Percentiles rank a stretch among this genome's conserved stretches.
These are phyloP conservation scores for Eremochloa ophiuroides DNA, from an alignment of 176 grass and related monocot genomes.

Conservation along the genomic window DNA sequence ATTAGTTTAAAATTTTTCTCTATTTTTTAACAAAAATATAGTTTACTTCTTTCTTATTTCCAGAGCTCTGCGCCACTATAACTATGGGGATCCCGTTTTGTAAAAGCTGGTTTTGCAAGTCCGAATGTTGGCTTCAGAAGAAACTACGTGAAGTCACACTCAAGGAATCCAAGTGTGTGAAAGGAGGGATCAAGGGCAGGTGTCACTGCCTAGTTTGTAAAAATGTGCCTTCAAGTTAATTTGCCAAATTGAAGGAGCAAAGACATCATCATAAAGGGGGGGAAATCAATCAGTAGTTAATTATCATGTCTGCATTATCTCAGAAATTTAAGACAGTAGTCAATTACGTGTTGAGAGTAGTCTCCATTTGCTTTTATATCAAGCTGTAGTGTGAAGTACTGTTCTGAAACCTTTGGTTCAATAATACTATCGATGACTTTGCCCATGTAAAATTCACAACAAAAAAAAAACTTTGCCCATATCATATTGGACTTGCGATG, in stretches of 20 bases:
- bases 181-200: conserved; percentile 13
- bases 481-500: neutral
- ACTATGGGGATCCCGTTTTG: neutral
- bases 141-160: neutral
- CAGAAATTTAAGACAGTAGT: too few relatives aligned
- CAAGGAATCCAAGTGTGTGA: neutral
- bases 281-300: neutral
- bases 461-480: too few relatives aligned
- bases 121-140: neutral
- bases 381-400: neutral
- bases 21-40: too few relatives aligned
- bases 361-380: too few relatives aligned
- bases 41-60: too few relatives aligned
- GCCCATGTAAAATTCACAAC: too few relatives aligned
- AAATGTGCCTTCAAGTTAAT: neutral
- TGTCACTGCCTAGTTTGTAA: neutral
- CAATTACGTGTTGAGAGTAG: too few relatives aligned
- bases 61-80: neutral
- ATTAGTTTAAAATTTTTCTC: too few relatives aligned
- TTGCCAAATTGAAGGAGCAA: neutral
- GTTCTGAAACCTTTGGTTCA: neutral
- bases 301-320: too few relatives aligned
- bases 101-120: neutral
- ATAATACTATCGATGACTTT: neutral
- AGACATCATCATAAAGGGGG: neutral